Evolutionary conservation across 1,284 basidiomycete species (phyloP).

Genomic region (Tylopilus sp.): DNA sequence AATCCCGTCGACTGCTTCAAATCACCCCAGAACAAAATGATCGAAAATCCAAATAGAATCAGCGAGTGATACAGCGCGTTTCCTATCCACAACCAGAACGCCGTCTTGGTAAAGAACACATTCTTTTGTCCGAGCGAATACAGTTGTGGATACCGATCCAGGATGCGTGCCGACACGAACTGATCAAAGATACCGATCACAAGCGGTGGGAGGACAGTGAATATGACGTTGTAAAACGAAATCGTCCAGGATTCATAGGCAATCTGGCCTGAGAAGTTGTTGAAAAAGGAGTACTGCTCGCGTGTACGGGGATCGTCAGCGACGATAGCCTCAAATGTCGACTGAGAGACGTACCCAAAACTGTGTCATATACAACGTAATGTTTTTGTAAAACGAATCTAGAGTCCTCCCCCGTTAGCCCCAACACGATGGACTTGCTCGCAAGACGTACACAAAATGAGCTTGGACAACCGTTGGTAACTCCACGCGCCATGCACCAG

Average conservation of each 20-base stretch:
- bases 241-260: constrained; percentile 99
- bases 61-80: constrained; percentile 83
- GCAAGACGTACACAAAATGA: constrained; percentile 77
- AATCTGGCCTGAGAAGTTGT: constrained; percentile 98
- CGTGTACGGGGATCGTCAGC: background rate
- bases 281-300: constrained; percentile 89
- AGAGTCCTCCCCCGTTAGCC: background rate
- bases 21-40: constrained; percentile 89
- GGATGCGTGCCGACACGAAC: constrained; percentile 92
- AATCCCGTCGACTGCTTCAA: constrained; percentile 76
- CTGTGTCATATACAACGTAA: constrained; percentile 94
- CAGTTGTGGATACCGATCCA: constrained; percentile 96
- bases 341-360: constrained; percentile 71
- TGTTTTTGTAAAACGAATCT: constrained; percentile 97
- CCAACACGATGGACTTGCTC: background rate
- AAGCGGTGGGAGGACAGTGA: constrained; percentile 91
- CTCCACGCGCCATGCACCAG: constrained; percentile 99
- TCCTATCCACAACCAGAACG: constrained; percentile 93
- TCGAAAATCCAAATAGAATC: constrained; percentile 76
- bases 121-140: constrained; percentile 92
- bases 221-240: constrained; percentile 88
- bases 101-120: constrained; percentile 84
- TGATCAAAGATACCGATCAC: constrained; percentile 98
- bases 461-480: constrained; percentile 90
- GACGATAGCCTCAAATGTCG: background rate